phyloP scores from a whole-genome alignment of 257 asterid genomes.

The Scutellaria baicalensis region DNA sequence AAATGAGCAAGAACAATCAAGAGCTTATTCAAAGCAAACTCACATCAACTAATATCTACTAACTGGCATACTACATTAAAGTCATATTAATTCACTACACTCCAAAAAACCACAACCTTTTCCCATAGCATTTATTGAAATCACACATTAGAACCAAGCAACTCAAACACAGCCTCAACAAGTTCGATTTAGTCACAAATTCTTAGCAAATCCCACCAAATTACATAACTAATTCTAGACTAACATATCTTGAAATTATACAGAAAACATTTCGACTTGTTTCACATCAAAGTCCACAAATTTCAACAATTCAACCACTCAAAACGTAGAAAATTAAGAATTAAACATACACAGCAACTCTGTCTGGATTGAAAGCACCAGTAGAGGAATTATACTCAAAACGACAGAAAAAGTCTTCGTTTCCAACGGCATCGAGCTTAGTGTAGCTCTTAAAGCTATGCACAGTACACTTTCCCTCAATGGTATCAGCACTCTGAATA shows the following conservation, averaged over 20 bases:
- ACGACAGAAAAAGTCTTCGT: constrained; percentile 88
- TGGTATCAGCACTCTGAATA: constrained; percentile 80
- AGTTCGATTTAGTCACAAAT: constrained; percentile 1
- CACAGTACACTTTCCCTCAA: constrained; percentile 85
- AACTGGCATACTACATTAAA: neutral
- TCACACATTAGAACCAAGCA: neutral
- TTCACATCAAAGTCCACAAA: neutral
- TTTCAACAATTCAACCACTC: neutral
- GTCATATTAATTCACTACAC: neutral
- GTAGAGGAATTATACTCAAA: constrained; percentile 84
- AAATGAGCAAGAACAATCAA: constrained; percentile 8
- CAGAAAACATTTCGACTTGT: neutral
- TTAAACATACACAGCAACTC: constrained; percentile 86
- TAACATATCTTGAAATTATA: too few relatives aligned
- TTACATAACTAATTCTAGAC: too few relatives aligned
- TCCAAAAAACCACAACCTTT: neutral
- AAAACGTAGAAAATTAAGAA: neutral
- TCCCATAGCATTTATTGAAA: neutral
- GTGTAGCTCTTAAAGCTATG: constrained; percentile 84
- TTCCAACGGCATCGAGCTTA: constrained; percentile 86
- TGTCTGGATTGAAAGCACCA: constrained; percentile 87
- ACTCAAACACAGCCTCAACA: neutral
- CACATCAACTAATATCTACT: too few relatives aligned
- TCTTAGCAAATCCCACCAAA: neutral
- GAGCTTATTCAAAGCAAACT: neutral